phyloP scores from a whole-genome alignment of 139 green algal species.

The Coelastrella sp. region DNA sequence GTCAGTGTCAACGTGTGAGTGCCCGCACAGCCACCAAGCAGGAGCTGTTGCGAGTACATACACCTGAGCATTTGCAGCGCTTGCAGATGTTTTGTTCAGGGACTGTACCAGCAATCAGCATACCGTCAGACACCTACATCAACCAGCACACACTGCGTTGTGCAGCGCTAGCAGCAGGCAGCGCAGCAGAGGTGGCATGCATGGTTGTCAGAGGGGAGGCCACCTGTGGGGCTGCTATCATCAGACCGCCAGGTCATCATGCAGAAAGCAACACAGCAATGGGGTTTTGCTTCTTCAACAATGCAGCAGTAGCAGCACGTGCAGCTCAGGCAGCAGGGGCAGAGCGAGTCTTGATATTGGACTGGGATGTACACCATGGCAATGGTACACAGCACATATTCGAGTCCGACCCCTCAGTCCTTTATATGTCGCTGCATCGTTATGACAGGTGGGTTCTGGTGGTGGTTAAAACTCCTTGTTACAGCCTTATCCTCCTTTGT shows the following conservation, averaged over 20 bases:
- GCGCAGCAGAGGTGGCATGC: slow-evolving; percentile 68
- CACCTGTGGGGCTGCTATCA: slow-evolving; percentile 64
- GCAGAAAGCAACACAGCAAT: slow-evolving; percentile 73
- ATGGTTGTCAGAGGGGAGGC: slow-evolving; percentile 61
- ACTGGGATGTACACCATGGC: slow-evolving; percentile 89
- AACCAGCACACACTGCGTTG: slow-evolving; percentile 73
- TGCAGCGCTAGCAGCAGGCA: slow-evolving; percentile 76
- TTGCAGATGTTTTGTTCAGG: slow-evolving; percentile 43
- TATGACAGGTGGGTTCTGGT: slow-evolving; percentile 53
- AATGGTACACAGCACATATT: slow-evolving; percentile 85
- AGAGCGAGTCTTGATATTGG: slow-evolving; percentile 77
- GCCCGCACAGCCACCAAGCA: slow-evolving; percentile 59
- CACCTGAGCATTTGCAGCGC: slow-evolving; percentile 57
- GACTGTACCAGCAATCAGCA: background rate
- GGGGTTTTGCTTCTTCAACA: slow-evolving; percentile 96
- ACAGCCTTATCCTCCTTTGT: background rate
- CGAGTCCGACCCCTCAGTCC: slow-evolving; percentile 69
- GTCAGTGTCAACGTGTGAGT: slow-evolving; percentile 48
- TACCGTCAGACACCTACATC: slow-evolving; percentile 75
- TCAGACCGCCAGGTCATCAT: slow-evolving; percentile 78
- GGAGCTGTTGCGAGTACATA: slow-evolving; percentile 76
- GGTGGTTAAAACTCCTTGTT: background rate
- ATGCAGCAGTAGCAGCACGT: slow-evolving; percentile 68
- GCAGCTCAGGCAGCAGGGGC: slow-evolving; percentile 59
- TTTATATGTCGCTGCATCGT: slow-evolving; percentile 86